Base-by-base conservation (phyloP, 495 filamentous ascomycete genomes). In the Penicillium pulvis region DNA sequence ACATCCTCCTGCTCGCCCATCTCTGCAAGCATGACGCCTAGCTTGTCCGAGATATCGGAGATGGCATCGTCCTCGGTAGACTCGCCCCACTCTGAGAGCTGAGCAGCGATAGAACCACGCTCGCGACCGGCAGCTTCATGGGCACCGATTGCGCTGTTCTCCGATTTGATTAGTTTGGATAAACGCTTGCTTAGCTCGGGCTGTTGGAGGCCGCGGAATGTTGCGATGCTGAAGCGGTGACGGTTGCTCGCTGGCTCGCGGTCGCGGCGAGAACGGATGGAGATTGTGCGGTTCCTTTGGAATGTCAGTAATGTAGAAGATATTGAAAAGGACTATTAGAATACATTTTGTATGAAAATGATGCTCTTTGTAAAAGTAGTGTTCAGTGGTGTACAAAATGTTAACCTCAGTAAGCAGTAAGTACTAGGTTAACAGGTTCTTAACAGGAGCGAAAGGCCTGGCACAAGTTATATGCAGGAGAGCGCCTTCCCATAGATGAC, bases 21-120 rank as follows among this genome's bases (percentile, higher is more conserved):
- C 77, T 97, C 94, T 1, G 87, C 86, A 51, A 98, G 77, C 66
- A 98, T 76, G 33, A 98, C 94, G 31, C 91, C 95, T 43, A 98
- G 76, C 76, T 98, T 98, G 77, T 98, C 95, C 57, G 88, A 88
- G 55, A 98, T 82, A 70, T 97, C 93, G 9, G 85, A 90, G 63
- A 98, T 76, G 39, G 87, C 86, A 47, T 94, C 92, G 69, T 98
- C 94, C 4, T 81, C 79, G 3, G 92, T 94, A 43, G 87, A 82
- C 71, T 97, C 92, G 52, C 94, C 95, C 95, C 95, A 98, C 55
- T 97, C 94, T 6, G 90, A 93, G n/a, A 98, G 84, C 76, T 97
- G 92, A 2, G 85, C 83, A 9, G 93, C 93, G 64, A 97, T 89
- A 16, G 87, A 85, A 39, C 90, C 74, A 55, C 91, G 90, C 73